Conservation (phyloP, 495 filamentous ascomycete genomes). For the Staphylotrichum longicolle region DNA sequence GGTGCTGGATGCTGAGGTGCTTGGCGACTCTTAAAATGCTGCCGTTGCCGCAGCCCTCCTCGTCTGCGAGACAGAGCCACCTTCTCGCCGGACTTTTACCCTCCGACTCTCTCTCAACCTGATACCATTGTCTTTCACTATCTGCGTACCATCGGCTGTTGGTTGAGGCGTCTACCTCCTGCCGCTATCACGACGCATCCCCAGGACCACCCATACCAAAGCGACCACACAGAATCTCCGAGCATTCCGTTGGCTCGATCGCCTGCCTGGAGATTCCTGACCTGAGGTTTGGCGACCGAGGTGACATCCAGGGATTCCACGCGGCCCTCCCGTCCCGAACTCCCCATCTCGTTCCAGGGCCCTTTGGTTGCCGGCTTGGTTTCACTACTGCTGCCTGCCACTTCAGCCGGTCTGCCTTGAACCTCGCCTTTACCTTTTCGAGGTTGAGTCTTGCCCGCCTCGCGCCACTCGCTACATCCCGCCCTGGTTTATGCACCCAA, state of each 20-base stretch:
- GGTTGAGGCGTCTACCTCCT: too few relatives aligned
- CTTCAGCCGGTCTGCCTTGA: conserved; percentile 6
- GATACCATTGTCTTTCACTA: background rate
- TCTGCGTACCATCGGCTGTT: background rate
- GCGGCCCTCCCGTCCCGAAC: background rate
- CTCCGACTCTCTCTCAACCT: background rate
- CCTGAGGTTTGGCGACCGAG: background rate
- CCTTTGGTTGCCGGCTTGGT: background rate
- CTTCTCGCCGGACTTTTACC: conserved; percentile 4
- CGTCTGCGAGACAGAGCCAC: conserved; percentile 1
- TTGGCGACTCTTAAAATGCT: conserved; percentile 17
- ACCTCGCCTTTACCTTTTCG: background rate
- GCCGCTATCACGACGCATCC: too few relatives aligned
- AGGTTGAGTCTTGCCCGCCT: conserved; percentile 3
- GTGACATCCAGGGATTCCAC: background rate
- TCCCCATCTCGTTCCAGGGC: background rate
- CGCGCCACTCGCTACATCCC: conserved; percentile 16
- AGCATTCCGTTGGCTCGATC: too few relatives aligned
- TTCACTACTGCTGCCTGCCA: conserved; percentile 1
- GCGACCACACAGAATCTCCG: too few relatives aligned
- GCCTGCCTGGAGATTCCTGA: too few relatives aligned
- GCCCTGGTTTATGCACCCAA: conserved; percentile 11
- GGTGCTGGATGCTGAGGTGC: conserved; percentile 7
- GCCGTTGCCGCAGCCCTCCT: conserved; percentile 1
- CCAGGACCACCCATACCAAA: too few relatives aligned